phyloP scores from a whole-genome alignment of 1,139 yeast genomes.

The Saccharomyces hybrid region DNA sequence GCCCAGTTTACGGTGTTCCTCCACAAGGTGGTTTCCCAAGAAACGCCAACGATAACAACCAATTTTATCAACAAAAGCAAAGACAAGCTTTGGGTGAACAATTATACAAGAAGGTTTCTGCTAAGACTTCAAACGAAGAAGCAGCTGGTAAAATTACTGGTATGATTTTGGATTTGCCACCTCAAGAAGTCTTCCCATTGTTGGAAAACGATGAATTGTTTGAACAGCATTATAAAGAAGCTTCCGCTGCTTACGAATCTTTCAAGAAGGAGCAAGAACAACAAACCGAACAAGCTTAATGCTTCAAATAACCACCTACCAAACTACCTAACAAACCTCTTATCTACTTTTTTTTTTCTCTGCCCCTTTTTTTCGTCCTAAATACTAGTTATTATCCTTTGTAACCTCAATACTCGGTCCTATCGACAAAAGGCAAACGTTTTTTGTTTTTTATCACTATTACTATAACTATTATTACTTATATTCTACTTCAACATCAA shows the following conservation, averaged over 20 bases:
- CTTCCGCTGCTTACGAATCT: slow-evolving; percentile 85
- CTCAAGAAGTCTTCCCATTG: slow-evolving; percentile 80
- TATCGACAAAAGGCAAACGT: neutral
- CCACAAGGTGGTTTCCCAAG: slow-evolving; percentile 49
- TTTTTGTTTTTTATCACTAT: neutral
- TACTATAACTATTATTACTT: neutral
- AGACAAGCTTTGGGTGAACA: slow-evolving; percentile 97
- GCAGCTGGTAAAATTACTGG: slow-evolving; percentile 99
- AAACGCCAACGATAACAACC: slow-evolving; percentile 35
- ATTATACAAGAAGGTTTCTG: slow-evolving; percentile 86
- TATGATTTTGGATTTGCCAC: slow-evolving; percentile 95
- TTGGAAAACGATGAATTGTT: slow-evolving; percentile 86
- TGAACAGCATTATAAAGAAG: slow-evolving; percentile 89
- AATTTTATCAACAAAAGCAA: slow-evolving; percentile 57
- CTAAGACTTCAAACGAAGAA: slow-evolving; percentile 87
- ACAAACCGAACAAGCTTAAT: slow-evolving; percentile 14
- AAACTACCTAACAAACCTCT: slow-evolving; percentile 1
- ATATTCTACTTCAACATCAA: neutral
- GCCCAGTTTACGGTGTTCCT: slow-evolving; percentile 80
- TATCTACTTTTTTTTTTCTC: slow-evolving; percentile 1
- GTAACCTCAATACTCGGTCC: neutral
- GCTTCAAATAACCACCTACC: neutral
- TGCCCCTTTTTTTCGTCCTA: slow-evolving; percentile 19
- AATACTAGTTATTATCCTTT: neutral
- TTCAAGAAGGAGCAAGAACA: slow-evolving; percentile 45